Evolutionary conservation across 257 asterid species (phyloP).

Genomic region (Solanum infundibuliforme): DNA sequence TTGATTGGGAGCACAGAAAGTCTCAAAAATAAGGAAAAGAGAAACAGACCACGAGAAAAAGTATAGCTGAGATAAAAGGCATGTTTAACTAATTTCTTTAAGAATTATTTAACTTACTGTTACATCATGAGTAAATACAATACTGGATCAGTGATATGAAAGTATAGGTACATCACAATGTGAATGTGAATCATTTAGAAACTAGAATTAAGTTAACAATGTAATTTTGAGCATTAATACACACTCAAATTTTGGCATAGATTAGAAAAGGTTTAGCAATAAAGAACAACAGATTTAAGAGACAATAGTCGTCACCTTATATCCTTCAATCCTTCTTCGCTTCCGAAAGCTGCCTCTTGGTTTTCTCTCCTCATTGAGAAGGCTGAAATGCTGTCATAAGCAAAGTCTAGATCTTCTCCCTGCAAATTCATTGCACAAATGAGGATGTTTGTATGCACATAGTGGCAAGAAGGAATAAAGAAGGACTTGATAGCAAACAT

Average conservation of each 20-base stretch:
- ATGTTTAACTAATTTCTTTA: neutral
- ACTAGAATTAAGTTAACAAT: neutral
- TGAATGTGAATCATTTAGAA: neutral
- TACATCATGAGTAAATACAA: neutral
- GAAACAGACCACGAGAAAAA: neutral
- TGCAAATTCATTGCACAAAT: slow-evolving; percentile 12
- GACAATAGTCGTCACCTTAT: slow-evolving; percentile 44
- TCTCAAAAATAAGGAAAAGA: neutral
- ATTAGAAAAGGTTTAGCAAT: neutral
- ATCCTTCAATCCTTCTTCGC: slow-evolving; percentile 96
- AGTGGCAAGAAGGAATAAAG: neutral
- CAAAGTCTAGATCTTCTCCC: slow-evolving; percentile 98
- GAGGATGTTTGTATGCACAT: neutral
- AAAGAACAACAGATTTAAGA: neutral
- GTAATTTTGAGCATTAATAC: neutral
- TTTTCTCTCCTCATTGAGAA: slow-evolving; percentile 91
- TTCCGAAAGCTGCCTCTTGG: slow-evolving; percentile 96
- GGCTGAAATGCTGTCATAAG: slow-evolving; percentile 96
- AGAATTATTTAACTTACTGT: neutral
- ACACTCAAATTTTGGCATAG: neutral
- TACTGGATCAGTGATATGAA: neutral
- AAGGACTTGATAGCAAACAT: neutral
- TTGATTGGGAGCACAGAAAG: neutral
- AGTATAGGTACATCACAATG: neutral
- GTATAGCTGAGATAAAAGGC: neutral